Base-by-base conservation (phyloP, 2,329 filamentous ascomycete genomes). In the Furcasterigmium furcatum region DNA sequence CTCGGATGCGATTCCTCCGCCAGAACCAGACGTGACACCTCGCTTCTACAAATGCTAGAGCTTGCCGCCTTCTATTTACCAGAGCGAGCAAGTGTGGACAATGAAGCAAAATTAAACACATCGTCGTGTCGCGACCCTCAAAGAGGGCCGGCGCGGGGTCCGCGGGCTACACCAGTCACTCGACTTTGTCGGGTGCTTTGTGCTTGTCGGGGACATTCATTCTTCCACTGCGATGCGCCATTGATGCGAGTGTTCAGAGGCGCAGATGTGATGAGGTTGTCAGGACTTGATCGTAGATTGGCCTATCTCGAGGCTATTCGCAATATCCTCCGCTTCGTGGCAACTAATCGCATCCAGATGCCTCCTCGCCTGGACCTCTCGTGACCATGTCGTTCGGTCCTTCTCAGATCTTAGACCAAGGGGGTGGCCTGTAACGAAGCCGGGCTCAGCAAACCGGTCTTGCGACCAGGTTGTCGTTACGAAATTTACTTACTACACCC, bases 81-180 rank as follows among this genome's bases (percentile, higher is more conserved):
- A 80, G 71, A 74, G 71, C 77, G 79, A 63, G 73, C 76, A 79
- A 79, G 80, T 83, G 80, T 83, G 80, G 80, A 84, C 80, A 81
- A 67, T 81, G 80, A 84, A 84, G 80, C 80, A 72, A 84, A 56
- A 84, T 67, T 48, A 67, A 77, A 69, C 69, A 55, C 56, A 46
- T 39, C 49, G 43, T 52, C 44, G 39, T 48, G 52, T 52, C 56
- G 57, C 58, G 32, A 60, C 60, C 53, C 49, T 47, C 54, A 50
- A n/a, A 19, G 18, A 16, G 32, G 32, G 14, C 14, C 42, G 52
- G 49, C 49, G 50, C 48, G 46, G 46, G 44, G 48, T 47, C 44
- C 50, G 48, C 40, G 46, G 47, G 40, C 47, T 48, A 40, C 48
- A 40, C 38, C 46, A 52, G 52, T 45, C 46, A 49, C 47, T 42